A percentile compares a stretch with the other conserved stretches of the same genome.
phyloP scores from a whole-genome alignment of 495 filamentous ascomycete species.

The Neurospora sp. region DNA sequence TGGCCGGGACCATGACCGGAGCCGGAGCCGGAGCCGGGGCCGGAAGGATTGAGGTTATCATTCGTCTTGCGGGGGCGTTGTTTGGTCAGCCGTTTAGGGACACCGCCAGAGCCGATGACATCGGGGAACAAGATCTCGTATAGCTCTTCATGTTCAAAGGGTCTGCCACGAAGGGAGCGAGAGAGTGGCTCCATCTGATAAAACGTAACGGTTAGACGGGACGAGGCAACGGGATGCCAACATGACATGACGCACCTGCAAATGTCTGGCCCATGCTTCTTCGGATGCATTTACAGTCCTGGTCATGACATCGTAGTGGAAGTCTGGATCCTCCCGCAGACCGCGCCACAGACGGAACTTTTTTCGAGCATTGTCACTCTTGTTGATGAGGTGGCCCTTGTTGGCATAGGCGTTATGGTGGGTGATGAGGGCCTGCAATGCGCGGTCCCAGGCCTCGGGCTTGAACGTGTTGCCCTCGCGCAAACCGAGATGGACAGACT shows the following conservation, averaged over 20 bases:
- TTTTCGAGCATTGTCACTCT: constrained; percentile 44
- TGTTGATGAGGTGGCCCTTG: constrained; percentile 44
- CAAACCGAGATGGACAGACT: constrained; percentile 36
- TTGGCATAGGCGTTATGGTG: constrained; percentile 37
- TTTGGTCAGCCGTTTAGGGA: constrained; percentile 40
- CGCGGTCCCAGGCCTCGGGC: constrained; percentile 41
- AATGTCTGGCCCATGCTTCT: constrained; percentile 38
- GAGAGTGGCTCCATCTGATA: constrained; percentile 37
- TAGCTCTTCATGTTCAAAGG: constrained; percentile 42
- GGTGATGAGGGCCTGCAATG: constrained; percentile 33
- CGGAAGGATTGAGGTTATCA: constrained; percentile 13
- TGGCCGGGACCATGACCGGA: neutral
- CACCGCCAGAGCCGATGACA: constrained; percentile 39
- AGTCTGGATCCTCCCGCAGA: constrained; percentile 37
- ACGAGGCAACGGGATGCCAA: neutral
- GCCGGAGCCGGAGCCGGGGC: neutral
- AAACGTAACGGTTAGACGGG: constrained; percentile 1
- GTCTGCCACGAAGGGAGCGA: constrained; percentile 33
- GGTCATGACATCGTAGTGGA: constrained; percentile 33
- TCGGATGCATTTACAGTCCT: constrained; percentile 36
- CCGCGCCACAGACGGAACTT: constrained; percentile 45
- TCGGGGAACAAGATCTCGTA: constrained; percentile 42
- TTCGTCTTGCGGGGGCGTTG: constrained; percentile 25
- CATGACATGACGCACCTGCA: constrained; percentile 25
- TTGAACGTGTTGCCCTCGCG: constrained; percentile 44